Evolutionary conservation across 2,329 filamentous ascomycete species (phyloP).

Genomic region (Microthyrium microscopicum): DNA sequence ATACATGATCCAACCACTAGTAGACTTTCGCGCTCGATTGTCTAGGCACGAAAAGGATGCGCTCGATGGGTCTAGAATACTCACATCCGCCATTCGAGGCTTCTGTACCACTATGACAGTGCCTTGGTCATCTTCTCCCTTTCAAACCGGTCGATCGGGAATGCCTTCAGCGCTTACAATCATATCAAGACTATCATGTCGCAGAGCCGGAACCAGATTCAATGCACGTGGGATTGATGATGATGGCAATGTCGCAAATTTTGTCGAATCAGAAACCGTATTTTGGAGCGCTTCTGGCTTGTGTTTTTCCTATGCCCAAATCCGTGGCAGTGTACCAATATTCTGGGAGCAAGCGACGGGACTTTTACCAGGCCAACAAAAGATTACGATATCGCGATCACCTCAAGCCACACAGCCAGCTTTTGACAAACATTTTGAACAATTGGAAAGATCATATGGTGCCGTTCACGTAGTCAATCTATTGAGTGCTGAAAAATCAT

Average conservation of each 20-base stretch:
- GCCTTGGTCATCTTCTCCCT: conserved; percentile 56
- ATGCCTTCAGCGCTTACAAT: conserved; percentile 73
- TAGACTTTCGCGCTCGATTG: conserved; percentile 73
- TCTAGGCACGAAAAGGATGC: conserved; percentile 56
- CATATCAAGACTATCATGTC: conserved; percentile 81
- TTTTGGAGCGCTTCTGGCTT: conserved; percentile 61
- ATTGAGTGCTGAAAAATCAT: conserved; percentile 74
- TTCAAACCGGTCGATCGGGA: conserved; percentile 45
- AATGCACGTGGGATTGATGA: conserved; percentile 97
- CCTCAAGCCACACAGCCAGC: conserved; percentile 82
- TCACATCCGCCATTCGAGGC: conserved; percentile 87
- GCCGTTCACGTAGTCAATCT: conserved; percentile 87
- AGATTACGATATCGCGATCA: conserved; percentile 79
- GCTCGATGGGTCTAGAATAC: conserved; percentile 71
- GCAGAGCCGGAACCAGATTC: conserved; percentile 83
- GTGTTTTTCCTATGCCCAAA: conserved; percentile 85
- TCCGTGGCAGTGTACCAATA: conserved; percentile 80
- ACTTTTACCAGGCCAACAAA: conserved; percentile 79
- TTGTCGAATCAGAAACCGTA: conserved; percentile 92
- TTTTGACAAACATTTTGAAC: conserved; percentile 87
- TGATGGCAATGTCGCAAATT: conserved; percentile 93
- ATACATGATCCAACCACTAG: conserved; percentile 89
- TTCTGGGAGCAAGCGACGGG: conserved; percentile 95
- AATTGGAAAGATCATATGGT: conserved; percentile 73
- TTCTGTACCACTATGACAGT: conserved; percentile 81